Evolutionary conservation across 2,329 filamentous ascomycete genomes (phyloP), one percentile per base, ranked within the genome.

Genomic region (Cladorrhinum sp.): DNA sequence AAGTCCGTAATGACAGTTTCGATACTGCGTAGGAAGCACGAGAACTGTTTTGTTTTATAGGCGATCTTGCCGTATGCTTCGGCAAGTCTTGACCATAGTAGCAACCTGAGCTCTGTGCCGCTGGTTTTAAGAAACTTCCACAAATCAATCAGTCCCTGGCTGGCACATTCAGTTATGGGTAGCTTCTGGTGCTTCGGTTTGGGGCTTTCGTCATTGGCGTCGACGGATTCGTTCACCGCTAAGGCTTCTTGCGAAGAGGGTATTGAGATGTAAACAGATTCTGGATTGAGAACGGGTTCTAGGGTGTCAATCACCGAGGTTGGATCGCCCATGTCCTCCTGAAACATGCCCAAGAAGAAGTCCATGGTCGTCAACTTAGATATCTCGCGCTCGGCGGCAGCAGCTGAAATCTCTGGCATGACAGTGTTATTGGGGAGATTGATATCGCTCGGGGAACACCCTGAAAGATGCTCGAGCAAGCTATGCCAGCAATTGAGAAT

Each of bases 281-380:
- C 77, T 0, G 90, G 87, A 64, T 97, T 93, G 4, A 99, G 79
- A 9, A 99, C 90, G 3, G 95, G 95, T 70, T 99, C 95, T 36
- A 99, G 78, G 25, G 88, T 95, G 69, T 97, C 92, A 61, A 99
- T 97, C 20, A 97, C 85, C 4, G 88, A 83, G 12, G 93, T 84
- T 0, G 93, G 91, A 66, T 97, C 88, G 51, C 88, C 86, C 61
- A 88, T 84, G 60, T 95, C 89, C 38, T 92, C 87, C 62, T 91
- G 89, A 71, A 98, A 98, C 0, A 99, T 84, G 38, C 88, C 91
- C 55, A 92, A 81, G 74, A 99, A 98, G 73, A 98, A 98, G 70
- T 97, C 93, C 85, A 96, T 95, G 0, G 93, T 98, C 13, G 91
- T 96, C 32, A 98, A 81, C 68, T 93, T 92, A 12, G 91, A 93